Conservation (phyloP, 2,329 filamentous ascomycete species). For the Ceratocystis lukuohia region DNA sequence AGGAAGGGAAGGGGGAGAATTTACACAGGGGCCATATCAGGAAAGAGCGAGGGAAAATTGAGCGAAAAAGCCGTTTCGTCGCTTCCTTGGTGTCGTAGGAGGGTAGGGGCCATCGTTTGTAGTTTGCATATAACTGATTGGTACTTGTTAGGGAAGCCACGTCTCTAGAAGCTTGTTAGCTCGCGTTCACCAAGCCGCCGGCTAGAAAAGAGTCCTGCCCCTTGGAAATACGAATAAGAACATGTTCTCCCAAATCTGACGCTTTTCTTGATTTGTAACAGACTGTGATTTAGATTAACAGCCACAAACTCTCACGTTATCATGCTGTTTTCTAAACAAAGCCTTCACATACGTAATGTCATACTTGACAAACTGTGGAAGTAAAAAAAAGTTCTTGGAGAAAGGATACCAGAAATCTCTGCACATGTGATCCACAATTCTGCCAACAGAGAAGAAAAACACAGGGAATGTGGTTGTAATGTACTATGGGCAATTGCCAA, state of each 20-base stretch:
- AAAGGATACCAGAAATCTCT: constrained; percentile 14
- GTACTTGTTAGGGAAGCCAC: neutral
- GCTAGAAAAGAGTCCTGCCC: too few species aligned
- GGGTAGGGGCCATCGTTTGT: neutral
- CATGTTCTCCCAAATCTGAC: too few species aligned
- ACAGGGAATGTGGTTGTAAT: neutral
- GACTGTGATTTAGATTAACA: too few species aligned
- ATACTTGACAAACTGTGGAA: neutral
- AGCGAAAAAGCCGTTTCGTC: neutral
- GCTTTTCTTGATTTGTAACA: too few species aligned
- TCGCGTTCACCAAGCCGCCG: neutral
- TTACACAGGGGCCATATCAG: neutral
- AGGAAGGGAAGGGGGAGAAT: neutral
- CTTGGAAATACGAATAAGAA: too few species aligned
- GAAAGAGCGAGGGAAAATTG: neutral
- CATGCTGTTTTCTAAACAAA: neutral
- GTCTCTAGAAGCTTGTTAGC: neutral
- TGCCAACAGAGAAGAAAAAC: constrained; percentile 2
- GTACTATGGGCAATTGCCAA: neutral
- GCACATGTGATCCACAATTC: constrained; percentile 17
- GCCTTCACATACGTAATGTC: neutral
- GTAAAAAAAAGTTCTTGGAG: neutral
- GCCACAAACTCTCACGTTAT: neutral
- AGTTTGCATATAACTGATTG: neutral
- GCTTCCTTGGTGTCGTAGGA: neutral